Evolutionary conservation across 495 filamentous ascomycete species (phyloP).

Genomic region (Extremus antarcticus): DNA sequence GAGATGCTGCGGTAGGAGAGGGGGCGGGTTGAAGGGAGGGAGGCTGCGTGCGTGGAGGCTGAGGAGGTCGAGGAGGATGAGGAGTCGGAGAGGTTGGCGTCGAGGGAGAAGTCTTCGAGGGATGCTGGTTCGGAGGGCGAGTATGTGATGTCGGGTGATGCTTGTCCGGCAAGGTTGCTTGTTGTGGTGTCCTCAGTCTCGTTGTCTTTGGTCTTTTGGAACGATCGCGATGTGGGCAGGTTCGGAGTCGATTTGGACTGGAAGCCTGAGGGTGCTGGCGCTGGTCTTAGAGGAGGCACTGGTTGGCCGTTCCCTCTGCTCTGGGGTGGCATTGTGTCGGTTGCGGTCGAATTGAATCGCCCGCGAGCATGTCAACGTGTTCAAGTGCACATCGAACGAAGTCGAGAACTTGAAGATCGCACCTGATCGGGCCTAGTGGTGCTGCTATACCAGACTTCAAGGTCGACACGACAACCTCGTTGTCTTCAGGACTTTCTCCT

Average conservation of each 20-base stretch:
- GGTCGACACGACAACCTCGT: no score
- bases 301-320: constrained; percentile 24
- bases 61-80: neutral
- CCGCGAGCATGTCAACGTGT: no score
- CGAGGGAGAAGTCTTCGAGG: constrained; percentile 24
- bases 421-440: no score
- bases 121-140: constrained; percentile 27
- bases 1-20: constrained; percentile 19
- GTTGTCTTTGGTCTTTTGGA: neutral
- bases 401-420: no score
- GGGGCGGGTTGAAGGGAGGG: constrained; percentile 10
- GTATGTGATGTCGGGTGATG: constrained; percentile 19
- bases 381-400: no score
- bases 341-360: no score
- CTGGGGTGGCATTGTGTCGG: constrained; percentile 20
- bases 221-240: constrained; percentile 26
- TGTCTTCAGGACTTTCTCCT: no score
- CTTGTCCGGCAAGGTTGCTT: neutral
- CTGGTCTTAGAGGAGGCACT: constrained; percentile 3
- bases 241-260: constrained; percentile 33
- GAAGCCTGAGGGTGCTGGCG: constrained; percentile 22
- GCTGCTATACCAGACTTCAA: no score
- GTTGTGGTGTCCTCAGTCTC: constrained; percentile 1
- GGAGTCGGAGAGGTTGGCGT: constrained; percentile 5
- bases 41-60: neutral